phyloP scores from a whole-genome alignment of 2,329 filamentous ascomycete genomes.

The Alternaria panax region DNA sequence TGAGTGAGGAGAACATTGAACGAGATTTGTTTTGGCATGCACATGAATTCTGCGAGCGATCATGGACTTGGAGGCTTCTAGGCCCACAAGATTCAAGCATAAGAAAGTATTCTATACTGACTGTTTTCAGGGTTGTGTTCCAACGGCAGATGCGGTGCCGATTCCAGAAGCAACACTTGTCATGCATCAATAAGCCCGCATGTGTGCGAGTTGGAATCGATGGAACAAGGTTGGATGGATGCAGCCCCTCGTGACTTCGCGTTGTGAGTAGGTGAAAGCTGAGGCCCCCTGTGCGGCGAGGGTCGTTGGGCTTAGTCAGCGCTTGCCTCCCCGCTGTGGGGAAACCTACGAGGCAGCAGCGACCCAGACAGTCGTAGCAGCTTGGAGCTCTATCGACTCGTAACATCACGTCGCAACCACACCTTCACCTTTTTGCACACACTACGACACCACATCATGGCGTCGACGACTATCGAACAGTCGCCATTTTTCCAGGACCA shows the following conservation, averaged over 20 bases:
- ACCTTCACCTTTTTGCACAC: background rate
- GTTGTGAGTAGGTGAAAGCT: background rate
- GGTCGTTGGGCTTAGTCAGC: constrained; percentile 17
- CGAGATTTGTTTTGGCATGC: background rate
- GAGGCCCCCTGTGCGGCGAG: background rate
- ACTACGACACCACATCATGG: constrained; percentile 21
- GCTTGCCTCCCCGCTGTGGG: constrained; percentile 20
- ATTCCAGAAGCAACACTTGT: background rate
- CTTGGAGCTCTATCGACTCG: constrained; percentile 19
- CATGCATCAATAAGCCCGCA: background rate
- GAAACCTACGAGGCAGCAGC: constrained; percentile 23
- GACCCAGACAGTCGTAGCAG: constrained; percentile 16
- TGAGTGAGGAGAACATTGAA: background rate
- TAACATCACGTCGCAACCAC: constrained; percentile 22
- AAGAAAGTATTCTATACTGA: background rate
- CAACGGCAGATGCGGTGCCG: background rate
- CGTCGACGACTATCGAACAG: constrained; percentile 46
- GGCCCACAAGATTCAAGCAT: background rate
- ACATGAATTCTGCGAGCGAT: background rate
- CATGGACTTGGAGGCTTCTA: background rate
- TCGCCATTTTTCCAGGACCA: constrained; percentile 47
- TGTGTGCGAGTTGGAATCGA: background rate
- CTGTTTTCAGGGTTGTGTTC: background rate
- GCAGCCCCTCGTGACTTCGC: constrained; percentile 4
- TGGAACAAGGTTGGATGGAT: background rate